A percentile compares a stretch with the other conserved stretches of the same genome.
These are phyloP conservation scores for Amanita exitialis DNA, from an alignment of 768 basidiomycete species.

Conservation along the genomic window DNA sequence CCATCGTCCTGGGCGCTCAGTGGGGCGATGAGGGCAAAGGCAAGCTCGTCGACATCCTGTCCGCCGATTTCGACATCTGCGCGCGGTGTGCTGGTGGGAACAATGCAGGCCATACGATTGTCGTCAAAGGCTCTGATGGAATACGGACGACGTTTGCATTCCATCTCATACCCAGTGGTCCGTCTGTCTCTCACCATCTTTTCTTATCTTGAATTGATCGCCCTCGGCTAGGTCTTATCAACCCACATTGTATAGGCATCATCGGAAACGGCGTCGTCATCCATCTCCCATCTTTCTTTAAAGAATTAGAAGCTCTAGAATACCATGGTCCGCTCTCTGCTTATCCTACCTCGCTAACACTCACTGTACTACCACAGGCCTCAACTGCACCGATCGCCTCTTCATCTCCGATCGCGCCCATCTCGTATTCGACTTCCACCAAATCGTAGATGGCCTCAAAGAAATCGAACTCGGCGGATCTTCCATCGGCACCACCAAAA, in stretches of 20 bases:
- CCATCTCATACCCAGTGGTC: slow-evolving; percentile 90
- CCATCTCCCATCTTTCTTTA: slow-evolving; percentile 91
- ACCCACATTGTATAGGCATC: slow-evolving; percentile 74
- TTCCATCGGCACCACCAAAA: slow-evolving; percentile 96
- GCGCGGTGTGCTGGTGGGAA: slow-evolving; percentile 97
- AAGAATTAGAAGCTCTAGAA: slow-evolving; percentile 81
- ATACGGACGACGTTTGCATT: slow-evolving; percentile 86
- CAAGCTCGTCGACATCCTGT: slow-evolving; percentile 94
- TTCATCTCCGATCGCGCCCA: slow-evolving; percentile 95
- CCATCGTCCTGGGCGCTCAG: slow-evolving; percentile 79
- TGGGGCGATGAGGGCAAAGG: slow-evolving; percentile 95
- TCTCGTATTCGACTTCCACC: slow-evolving; percentile 98
- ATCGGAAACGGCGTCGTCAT: slow-evolving; percentile 96
- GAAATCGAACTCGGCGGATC: slow-evolving; percentile 94
- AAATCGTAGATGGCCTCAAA: slow-evolving; percentile 97
- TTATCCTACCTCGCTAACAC: background rate
- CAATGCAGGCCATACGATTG: slow-evolving; percentile 98
- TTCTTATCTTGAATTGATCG: background rate
- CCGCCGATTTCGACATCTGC: slow-evolving; percentile 84
- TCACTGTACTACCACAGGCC: slow-evolving; percentile 36
- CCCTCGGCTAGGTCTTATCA: slow-evolving; percentile 58
- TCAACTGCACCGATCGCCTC: slow-evolving; percentile 75
- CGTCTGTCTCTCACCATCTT: slow-evolving; percentile 13
- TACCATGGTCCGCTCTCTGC: slow-evolving; percentile 50
- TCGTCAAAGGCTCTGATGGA: slow-evolving; percentile 61